Evolutionary conservation across 2,329 filamentous ascomycete genomes (phyloP), one percentile per base, ranked within the genome.

Genomic region (Verticillium isaacii): DNA sequence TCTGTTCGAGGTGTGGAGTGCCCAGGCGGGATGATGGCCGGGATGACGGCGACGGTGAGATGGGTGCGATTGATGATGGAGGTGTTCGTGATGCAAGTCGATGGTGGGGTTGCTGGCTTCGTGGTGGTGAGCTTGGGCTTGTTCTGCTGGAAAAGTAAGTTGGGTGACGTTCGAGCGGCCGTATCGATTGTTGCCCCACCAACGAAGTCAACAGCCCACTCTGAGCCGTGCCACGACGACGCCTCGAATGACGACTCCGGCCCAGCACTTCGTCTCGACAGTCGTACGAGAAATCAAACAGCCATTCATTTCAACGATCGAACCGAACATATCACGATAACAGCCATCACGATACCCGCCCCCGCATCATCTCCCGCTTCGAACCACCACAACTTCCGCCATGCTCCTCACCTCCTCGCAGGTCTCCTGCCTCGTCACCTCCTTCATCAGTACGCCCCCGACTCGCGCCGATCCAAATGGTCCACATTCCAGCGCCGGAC

Each of bases 371-470:
- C 39, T 29, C 7, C 32, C 32, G 32, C n/a, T 37, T 37, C 17
- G 17, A 56, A 41, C 32, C n/a, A 19, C 29, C 23, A 36, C 58
- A n/a, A 17, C 57, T 7, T 39, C 32, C 58, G 62, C 64, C 63
- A 64, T 89, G 71, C 77, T 92, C 66, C 83, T 92, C 69, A 88
- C 87, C 7, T 88, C 87, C 17, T 82, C 85, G 11, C 89, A 92
- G 77, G 88, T 91, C 60, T 91, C 89, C 41, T 78, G 91, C 63
- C 79, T 88, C 63, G 77, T 89, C 62, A 88, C 89, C 32, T 83
- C 84, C 11, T 73, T 77, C 45, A 85, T 91, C 65, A 80, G 89
- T 91, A 82, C 63, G 81, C 73, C 61, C 55, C 58, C 57, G 62
- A 45, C 59, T 50, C 23, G 50, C 37, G 23, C 59, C 59, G 29